phyloP scores from a whole-genome alignment of 768 basidiomycete genomes.

The Termitomyces sp. region DNA sequence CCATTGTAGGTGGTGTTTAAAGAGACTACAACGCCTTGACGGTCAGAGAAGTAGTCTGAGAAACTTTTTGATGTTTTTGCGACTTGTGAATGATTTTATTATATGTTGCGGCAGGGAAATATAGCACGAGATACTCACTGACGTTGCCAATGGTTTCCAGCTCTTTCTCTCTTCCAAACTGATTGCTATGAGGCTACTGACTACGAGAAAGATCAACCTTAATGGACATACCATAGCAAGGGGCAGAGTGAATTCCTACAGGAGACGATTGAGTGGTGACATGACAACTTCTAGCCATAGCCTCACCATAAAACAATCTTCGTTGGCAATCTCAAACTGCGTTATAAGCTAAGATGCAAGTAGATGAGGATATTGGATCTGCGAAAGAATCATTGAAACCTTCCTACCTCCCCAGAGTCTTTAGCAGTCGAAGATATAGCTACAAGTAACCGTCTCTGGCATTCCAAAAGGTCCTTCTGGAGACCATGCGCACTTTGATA shows the following conservation, averaged over 20 bases:
- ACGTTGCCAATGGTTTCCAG: constrained; percentile 64
- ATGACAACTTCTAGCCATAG: neutral
- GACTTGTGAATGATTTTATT: constrained; percentile 21
- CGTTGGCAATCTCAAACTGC: constrained; percentile 56
- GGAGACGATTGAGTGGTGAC: neutral
- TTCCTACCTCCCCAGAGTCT: constrained; percentile 48
- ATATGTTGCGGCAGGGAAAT: neutral
- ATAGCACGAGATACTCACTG: constrained; percentile 33
- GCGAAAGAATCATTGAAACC: neutral
- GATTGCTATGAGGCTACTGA: neutral
- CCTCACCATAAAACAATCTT: constrained; percentile 61
- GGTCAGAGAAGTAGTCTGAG: constrained; percentile 44
- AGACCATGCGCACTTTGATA: constrained; percentile 73
- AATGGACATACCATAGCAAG: constrained; percentile 46
- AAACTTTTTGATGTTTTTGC: constrained; percentile 53
- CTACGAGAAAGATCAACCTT: neutral
- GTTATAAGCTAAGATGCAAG: constrained; percentile 50
- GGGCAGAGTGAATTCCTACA: constrained; percentile 67
- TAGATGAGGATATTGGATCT: neutral
- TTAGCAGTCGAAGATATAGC: constrained; percentile 54
- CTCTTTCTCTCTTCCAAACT: constrained; percentile 73
- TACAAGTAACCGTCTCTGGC: constrained; percentile 57
- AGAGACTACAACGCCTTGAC: constrained; percentile 34
- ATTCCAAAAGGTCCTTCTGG: constrained; percentile 62
- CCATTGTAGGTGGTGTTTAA: constrained; percentile 29